Conservation (phyloP, 768 basidiomycete species). For the Pulveroboletus frians region DNA sequence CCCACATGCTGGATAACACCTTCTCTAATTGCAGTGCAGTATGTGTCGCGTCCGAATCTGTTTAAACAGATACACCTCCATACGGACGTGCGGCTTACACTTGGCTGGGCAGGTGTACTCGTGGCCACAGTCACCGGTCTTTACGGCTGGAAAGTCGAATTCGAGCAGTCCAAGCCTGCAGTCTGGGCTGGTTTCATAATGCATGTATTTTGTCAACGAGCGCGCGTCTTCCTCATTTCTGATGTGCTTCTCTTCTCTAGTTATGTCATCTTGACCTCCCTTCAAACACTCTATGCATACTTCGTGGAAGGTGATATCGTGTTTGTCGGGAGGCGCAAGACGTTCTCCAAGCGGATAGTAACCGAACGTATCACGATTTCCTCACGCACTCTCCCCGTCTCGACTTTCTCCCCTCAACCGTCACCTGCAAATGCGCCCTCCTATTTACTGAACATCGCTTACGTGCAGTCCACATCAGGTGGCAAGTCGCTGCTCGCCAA, state of each 20-base stretch:
- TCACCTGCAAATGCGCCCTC: constrained; percentile 49
- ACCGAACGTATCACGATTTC: constrained; percentile 83
- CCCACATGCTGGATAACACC: neutral
- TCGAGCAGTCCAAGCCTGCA: constrained; percentile 79
- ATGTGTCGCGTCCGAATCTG: constrained; percentile 69
- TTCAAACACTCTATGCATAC: constrained; percentile 79
- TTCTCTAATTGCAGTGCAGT: constrained; percentile 41
- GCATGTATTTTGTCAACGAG: constrained; percentile 42
- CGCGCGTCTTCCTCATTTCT: constrained; percentile 3
- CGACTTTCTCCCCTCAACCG: constrained; percentile 7
- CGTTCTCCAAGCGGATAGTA: constrained; percentile 87
- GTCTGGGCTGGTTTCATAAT: constrained; percentile 74
- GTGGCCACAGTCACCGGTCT: constrained; percentile 76
- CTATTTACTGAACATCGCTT: constrained; percentile 63
- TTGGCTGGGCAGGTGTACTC: constrained; percentile 85
- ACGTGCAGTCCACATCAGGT: constrained; percentile 73
- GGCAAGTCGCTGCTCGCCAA: constrained; percentile 82
- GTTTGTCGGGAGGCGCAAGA: constrained; percentile 87
- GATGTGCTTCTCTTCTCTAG: constrained; percentile 34
- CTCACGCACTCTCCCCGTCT: constrained; percentile 56
- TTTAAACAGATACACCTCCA: constrained; percentile 86
- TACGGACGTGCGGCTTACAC: constrained; percentile 78
- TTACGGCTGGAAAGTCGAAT: constrained; percentile 85
- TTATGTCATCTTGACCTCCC: constrained; percentile 65
- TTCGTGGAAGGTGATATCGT: constrained; percentile 80